These are phyloP conservation scores for Serendipita sp. DNA, from an alignment of 768 basidiomycete species.

Conservation along the genomic window DNA sequence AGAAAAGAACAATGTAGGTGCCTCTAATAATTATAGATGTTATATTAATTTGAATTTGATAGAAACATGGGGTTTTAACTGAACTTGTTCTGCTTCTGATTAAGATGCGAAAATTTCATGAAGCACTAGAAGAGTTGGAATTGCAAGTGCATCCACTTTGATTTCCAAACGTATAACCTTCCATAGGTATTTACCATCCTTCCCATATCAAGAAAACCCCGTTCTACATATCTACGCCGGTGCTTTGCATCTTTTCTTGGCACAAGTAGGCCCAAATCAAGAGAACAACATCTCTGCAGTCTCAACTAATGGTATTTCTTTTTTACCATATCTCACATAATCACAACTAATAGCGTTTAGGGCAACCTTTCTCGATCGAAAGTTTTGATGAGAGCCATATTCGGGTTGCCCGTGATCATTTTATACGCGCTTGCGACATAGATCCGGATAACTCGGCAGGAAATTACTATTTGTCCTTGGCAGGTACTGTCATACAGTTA, in stretches of 20 bases:
- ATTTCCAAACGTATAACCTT: conserved; percentile 6
- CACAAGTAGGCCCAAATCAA: conserved; percentile 15
- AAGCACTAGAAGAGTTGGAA: conserved; percentile 74
- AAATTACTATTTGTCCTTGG: neutral
- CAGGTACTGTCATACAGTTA: neutral
- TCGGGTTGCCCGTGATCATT: neutral
- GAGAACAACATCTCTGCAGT: neutral
- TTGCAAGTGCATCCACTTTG: conserved; percentile 34
- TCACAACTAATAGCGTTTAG: neutral
- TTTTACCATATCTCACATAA: neutral
- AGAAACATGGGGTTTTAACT: conserved; percentile 63
- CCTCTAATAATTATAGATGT: neutral
- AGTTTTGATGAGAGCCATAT: neutral
- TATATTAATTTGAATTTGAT: conserved; percentile 5
- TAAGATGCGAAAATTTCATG: conserved; percentile 35
- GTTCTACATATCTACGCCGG: conserved; percentile 74
- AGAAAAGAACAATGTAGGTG: conserved; percentile 44
- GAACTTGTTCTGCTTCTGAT: conserved; percentile 62
- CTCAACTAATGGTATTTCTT: neutral
- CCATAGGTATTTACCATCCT: conserved; percentile 65
- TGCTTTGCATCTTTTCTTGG: conserved; percentile 38
- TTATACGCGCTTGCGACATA: neutral
- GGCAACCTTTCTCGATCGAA: neutral
- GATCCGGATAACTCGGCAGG: neutral
- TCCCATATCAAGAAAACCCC: conserved; percentile 73